Percentiles rank a stretch among this genome's conserved stretches.
These are phyloP conservation scores for Penicillium chermesinum DNA, from an alignment of 495 filamentous ascomycete species.

Conservation along the genomic window DNA sequence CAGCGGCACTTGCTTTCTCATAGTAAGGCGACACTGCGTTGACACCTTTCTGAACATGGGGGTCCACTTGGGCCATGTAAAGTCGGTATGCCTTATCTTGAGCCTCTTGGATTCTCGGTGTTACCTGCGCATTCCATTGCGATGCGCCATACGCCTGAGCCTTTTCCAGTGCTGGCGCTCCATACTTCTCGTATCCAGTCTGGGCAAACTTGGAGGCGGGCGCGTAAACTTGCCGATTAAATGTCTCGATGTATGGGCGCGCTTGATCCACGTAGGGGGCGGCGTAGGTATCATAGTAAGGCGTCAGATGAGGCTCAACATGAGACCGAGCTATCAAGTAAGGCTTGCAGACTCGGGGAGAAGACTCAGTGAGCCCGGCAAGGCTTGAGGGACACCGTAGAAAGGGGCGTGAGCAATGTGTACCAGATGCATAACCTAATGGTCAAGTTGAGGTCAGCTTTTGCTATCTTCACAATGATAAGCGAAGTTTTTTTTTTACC, in stretches of 20 bases:
- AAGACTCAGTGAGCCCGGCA: conserved; percentile 59
- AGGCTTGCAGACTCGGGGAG: conserved; percentile 77
- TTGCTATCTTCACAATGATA: not conserved
- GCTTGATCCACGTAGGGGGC: conserved; percentile 75
- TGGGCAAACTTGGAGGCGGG: conserved; percentile 62
- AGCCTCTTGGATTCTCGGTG: conserved; percentile 64
- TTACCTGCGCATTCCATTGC: conserved; percentile 73
- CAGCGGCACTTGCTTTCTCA: conserved; percentile 53
- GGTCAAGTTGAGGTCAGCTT: conserved; percentile 2
- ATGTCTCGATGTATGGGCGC: conserved; percentile 64
- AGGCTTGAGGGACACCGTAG: conserved; percentile 75
- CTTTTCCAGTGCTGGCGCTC: conserved; percentile 67
- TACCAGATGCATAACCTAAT: conserved; percentile 81
- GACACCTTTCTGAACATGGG: conserved; percentile 62
- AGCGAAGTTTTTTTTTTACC: too few species aligned
- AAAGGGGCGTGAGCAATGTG: conserved; percentile 65
- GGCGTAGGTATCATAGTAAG: conserved; percentile 82
- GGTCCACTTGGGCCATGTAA: conserved; percentile 65
- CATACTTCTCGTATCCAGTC: conserved; percentile 61
- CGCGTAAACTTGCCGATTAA: conserved; percentile 62
- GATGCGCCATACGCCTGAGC: conserved; percentile 57
- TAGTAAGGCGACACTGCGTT: conserved; percentile 64
- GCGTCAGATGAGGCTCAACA: conserved; percentile 68
- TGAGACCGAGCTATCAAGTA: conserved; percentile 68
- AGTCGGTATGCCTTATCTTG: conserved; percentile 54